phyloP scores from a whole-genome alignment of 2,329 filamentous ascomycete genomes.

The Fusarium penzigii region DNA sequence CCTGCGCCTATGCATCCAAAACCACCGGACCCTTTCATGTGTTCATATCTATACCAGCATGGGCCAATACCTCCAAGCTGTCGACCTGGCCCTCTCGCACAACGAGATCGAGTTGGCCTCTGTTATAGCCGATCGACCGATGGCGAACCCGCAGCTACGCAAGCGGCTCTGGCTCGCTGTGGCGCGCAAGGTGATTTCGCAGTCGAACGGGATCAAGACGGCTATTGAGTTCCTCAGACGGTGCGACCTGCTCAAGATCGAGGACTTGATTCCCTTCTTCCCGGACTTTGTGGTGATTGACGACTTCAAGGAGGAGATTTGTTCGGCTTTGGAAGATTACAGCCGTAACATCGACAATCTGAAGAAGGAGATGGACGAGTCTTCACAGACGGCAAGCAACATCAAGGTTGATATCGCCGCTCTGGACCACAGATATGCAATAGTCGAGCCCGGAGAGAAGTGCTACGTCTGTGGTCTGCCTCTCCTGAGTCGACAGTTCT shows the following conservation, averaged over 20 bases:
- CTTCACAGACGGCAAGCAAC: conserved; percentile 81
- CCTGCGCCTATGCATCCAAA: conserved; percentile 89
- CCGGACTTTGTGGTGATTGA: conserved; percentile 98
- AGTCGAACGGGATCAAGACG: conserved; percentile 83
- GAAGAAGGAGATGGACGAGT: conserved; percentile 95
- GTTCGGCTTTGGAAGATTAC: conserved; percentile 89
- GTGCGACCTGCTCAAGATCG: conserved; percentile 89
- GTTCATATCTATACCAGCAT: conserved; percentile 98
- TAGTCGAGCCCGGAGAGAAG: conserved; percentile 93
- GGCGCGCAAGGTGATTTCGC: conserved; percentile 88
- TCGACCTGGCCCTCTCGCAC: conserved; percentile 88
- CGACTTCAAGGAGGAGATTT: conserved; percentile 99
- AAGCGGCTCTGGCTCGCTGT: conserved; percentile 97
- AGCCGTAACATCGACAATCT: conserved; percentile 84
- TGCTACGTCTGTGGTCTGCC: conserved; percentile 89
- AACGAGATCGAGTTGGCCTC: conserved; percentile 87
- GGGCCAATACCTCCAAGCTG: conserved; percentile 90
- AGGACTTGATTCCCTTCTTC: conserved; percentile 97
- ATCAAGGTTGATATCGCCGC: conserved; percentile 88
- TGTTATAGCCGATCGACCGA: conserved; percentile 82
- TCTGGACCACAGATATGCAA: conserved; percentile 87
- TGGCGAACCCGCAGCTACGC: conserved; percentile 74
- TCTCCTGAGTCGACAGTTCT: conserved; percentile 87
- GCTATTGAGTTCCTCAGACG: conserved; percentile 92
- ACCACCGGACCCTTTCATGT: conserved; percentile 88